phyloP scores from a whole-genome alignment of 2,329 filamentous ascomycete species.

The Ceratocystis papillata region DNA sequence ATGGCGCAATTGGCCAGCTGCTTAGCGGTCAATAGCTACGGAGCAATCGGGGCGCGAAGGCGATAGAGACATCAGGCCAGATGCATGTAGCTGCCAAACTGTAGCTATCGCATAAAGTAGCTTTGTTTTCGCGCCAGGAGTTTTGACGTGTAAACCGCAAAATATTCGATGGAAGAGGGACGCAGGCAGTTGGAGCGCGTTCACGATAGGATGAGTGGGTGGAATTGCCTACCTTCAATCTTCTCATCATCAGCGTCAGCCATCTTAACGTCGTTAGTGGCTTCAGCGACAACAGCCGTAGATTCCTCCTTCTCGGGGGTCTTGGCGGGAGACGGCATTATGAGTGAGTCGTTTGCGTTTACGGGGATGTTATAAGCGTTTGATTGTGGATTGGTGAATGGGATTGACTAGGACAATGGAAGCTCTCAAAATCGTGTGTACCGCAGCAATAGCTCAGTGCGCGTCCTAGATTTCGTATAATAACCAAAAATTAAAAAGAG shows the following conservation, averaged over 20 bases:
- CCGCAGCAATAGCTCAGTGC: background rate
- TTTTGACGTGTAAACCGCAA: background rate
- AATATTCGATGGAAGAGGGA: background rate
- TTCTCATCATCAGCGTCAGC: conserved; percentile 27
- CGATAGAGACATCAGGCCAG: background rate
- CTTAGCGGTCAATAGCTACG: background rate
- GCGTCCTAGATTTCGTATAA: background rate
- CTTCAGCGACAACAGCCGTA: conserved; percentile 20
- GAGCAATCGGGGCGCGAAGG: background rate
- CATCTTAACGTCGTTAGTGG: conserved; percentile 28
- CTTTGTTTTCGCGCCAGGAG: background rate
- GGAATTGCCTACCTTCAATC: conserved; percentile 25
- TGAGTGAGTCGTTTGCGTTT: conserved; percentile 11
- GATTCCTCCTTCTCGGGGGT: conserved; percentile 25
- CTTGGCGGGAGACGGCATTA: conserved; percentile 24
- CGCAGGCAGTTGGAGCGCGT: background rate
- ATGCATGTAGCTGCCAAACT: conserved; percentile 1
- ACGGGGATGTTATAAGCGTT: background rate
- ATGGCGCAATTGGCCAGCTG: conserved; percentile 24
- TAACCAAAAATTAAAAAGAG: conserved; percentile 12
- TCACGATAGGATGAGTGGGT: background rate
- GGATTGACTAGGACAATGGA: conserved; percentile 14
- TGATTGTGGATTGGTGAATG: conserved; percentile 6
- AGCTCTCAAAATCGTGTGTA: background rate
- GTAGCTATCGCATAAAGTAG: conserved; percentile 1